phyloP scores from a whole-genome alignment of 768 basidiomycete genomes.

The Paxillus ammoniavirescens region DNA sequence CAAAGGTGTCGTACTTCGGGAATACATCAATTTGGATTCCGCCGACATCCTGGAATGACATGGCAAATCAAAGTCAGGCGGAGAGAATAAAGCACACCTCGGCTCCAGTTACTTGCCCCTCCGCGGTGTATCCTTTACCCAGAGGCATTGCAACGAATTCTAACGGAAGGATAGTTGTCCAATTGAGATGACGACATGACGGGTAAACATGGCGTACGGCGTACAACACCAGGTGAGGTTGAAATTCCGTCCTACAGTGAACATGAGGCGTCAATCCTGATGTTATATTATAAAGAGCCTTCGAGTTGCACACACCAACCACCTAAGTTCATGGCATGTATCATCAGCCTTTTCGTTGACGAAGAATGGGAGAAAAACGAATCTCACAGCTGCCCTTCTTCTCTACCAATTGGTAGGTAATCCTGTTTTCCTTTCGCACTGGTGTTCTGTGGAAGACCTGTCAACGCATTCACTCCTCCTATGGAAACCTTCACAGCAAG shows the following conservation, averaged over 20 bases:
- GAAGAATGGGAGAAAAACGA: background rate
- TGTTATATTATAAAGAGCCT: background rate
- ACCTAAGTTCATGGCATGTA: background rate
- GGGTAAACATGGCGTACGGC: no score
- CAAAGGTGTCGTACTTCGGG: background rate
- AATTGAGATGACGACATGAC: no score
- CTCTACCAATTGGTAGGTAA: conserved; percentile 10
- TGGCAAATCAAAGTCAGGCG: background rate
- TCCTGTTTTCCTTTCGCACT: conserved; percentile 18
- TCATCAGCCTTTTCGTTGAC: no score
- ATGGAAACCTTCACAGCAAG: conserved; percentile 29
- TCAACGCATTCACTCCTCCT: conserved; percentile 8
- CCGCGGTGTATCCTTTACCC: no score
- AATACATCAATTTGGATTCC: conserved; percentile 7
- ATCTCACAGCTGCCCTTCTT: background rate
- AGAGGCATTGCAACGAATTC: no score
- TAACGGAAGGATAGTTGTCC: no score
- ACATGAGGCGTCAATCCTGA: no score
- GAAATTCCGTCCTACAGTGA: conserved; percentile 9
- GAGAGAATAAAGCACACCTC: background rate
- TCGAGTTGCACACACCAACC: background rate
- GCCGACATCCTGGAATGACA: conserved; percentile 4
- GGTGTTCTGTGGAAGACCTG: no score
- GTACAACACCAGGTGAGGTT: no score
- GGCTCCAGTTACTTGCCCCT: conserved; percentile 7